Base-by-base conservation (phyloP, 148 eudicot species). In the Spergularia marina region DNA sequence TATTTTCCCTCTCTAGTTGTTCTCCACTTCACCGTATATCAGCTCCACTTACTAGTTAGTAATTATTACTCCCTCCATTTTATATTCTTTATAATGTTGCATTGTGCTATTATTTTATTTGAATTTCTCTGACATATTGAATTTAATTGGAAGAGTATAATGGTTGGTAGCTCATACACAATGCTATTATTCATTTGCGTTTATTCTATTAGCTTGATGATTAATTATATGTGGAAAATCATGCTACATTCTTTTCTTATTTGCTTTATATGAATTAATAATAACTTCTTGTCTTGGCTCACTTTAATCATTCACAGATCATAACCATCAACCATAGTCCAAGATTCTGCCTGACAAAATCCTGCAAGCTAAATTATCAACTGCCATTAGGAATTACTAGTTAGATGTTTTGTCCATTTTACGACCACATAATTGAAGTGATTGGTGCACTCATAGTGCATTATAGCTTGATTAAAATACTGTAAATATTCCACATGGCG, bases 341-440 rank as follows among this genome's bases (percentile, higher is more conserved):
- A 74, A 74, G 74, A 80, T 75, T 80, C 74, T 77, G 53, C 39
- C 17, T 75, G 79, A 65, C 83, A 80, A 80, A 80, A 55, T 80
- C 83, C 60, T 80, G 47, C 53, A 69, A 30, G 12, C 44, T 63
- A 62, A 34, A 55, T 70, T 47, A 64, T 60, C 34, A 74, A 68
- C 65, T 69, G 49, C 71, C 65, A 74, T 47, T 60, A 40, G 57
- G 39, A 58, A 18, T 63, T 53, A 62, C 61, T 75, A 69, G 41
- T 79, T 74, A 70, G 34, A 65, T 75, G 59, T 70, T 75, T 25
- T 63, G 71, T 70, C 75, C 71, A 53, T 63, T 40, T 69, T 75
- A 53, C 58, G 59, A 55, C 82, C 75, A 73, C 62, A 74, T 57
- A 41, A 80, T 62, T 75, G 70, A 52, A 71, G 75, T 64, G 68